Base-by-base conservation (phyloP, 441 rosid genomes). In the Pelargonium fulgidum region DNA sequence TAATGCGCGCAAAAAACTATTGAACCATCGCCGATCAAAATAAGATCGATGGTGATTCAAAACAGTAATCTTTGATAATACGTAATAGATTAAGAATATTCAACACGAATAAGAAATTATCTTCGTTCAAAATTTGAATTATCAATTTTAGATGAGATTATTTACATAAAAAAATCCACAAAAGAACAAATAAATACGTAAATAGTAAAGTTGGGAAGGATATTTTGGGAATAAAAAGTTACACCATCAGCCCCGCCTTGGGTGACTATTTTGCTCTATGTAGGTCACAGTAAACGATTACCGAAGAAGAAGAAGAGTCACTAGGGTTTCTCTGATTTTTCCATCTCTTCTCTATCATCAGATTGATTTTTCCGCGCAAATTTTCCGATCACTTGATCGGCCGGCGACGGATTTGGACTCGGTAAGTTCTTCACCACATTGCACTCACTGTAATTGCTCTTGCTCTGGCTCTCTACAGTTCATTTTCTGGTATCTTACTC, bases 361-460 rank as follows among this genome's bases (percentile, higher is more conserved):
- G 22, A 16, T 54, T 36, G 8, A 54, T 54, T 16, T 8, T 1
- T 29, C 4, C 36, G n/a, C n/a, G n/a, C n/a, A n/a, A n/a, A n/a
- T n/a, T 59, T 29, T 20, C 63, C 59, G 22, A 52, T 52, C 59
- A 16, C 9, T 59, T 59, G 13, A 3, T 59, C 63, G n/a, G 20
- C 63, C 33, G 63, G n/a, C 63, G 6, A 10, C 63, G 10, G 63
- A 59, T 59, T 59, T n/a, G 29, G 63, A n/a, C 63, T 59, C 24
- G 33, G 63, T 59, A 59, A 59, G 63, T 12, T 59, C 33, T 5
- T 12, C 63, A 26, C 6, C 41, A 8, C 41, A 4, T 8, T 36
- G 41, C 41, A 36, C 41, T 59, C 63, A 20, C 63, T 58, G 62
- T 54, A 54, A 54, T 59, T 22, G 62, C 62, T 58, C 41, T 36